Percentiles rank a stretch among this genome's conserved stretches.
Conservation (phyloP, 1,284 basidiomycete species). For the Microbotryomycetes sp. region DNA sequence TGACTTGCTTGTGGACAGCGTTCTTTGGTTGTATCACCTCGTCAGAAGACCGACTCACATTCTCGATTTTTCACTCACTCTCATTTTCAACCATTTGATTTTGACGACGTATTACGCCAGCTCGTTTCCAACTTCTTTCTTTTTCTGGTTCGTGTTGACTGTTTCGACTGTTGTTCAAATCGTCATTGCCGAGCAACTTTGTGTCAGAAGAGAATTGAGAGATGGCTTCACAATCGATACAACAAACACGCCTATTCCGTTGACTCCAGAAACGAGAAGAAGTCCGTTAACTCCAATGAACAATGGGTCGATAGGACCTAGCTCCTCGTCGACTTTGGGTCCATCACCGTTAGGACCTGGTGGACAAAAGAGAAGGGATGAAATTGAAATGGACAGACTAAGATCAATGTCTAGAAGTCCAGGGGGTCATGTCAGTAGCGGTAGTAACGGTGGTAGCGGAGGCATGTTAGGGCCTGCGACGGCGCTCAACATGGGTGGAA, state of each 20-base stretch:
- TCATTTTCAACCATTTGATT: slow-evolving; percentile 82
- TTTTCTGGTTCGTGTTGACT: slow-evolving; percentile 77
- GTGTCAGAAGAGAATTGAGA: slow-evolving; percentile 85
- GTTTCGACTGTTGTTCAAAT: slow-evolving; percentile 68
- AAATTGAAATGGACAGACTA: background rate
- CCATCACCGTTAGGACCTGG: background rate
- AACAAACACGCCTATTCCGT: background rate
- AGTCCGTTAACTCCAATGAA: slow-evolving; percentile 1
- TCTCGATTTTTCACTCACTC: slow-evolving; percentile 86
- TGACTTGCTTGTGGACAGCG: slow-evolving; percentile 50
- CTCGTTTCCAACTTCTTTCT: slow-evolving; percentile 76
- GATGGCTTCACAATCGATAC: slow-evolving; percentile 55
- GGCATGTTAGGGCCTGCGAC: too few relatives aligned
- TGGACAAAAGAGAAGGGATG: background rate
- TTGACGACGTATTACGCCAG: slow-evolving; percentile 86
- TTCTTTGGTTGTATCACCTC: slow-evolving; percentile 77
- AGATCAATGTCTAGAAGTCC: too few relatives aligned
- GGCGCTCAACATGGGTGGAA: too few relatives aligned
- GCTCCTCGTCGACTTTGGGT: background rate
- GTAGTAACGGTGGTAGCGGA: too few relatives aligned
- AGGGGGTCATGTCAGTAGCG: too few relatives aligned
- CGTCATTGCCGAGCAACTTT: slow-evolving; percentile 75
- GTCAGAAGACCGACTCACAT: slow-evolving; percentile 86
- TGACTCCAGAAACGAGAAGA: slow-evolving; percentile 3
- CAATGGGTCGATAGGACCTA: background rate